Evolutionary conservation across 768 basidiomycete species (phyloP).

Genomic region (Mycena galericulata): DNA sequence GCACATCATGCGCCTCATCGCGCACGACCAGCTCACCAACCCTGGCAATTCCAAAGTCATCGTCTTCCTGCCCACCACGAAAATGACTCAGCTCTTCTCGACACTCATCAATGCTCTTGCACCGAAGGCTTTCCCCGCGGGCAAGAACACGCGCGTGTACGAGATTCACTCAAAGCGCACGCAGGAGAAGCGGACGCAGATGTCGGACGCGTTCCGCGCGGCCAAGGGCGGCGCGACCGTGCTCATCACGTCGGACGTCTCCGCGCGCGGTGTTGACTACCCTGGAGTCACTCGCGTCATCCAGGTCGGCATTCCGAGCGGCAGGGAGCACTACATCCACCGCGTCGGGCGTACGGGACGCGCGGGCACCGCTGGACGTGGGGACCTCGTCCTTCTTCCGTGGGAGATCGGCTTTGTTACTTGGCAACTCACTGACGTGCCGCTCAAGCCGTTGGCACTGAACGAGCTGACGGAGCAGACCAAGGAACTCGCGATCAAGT

Average conservation of each 20-base stretch:
- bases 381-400: constrained; percentile 83
- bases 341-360: constrained; percentile 90
- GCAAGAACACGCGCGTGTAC: constrained; percentile 65
- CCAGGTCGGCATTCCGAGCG: constrained; percentile 85
- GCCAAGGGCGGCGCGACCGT: constrained; percentile 67
- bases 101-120: constrained; percentile 67
- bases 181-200: constrained; percentile 66
- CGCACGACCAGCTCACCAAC: constrained; percentile 87
- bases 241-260: constrained; percentile 89
- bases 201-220: constrained; percentile 71
- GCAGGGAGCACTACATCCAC: constrained; percentile 82
- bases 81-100: constrained; percentile 82
- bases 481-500: constrained; percentile 55
- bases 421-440: constrained; percentile 72
- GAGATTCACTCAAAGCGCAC: constrained; percentile 87
- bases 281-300: constrained; percentile 90
- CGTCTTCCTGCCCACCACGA: constrained; percentile 88
- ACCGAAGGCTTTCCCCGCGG: constrained; percentile 60
- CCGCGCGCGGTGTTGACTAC: constrained; percentile 91
- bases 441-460: constrained; percentile 70
- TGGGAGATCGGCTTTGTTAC: constrained; percentile 82
- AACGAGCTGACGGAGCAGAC: constrained; percentile 61
- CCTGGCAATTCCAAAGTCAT: constrained; percentile 78
- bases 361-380: constrained; percentile 70
- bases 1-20: constrained; percentile 82